phyloP scores from a whole-genome alignment of 164 flowering plant genomes.

The Chloranthus sessilifolius region DNA sequence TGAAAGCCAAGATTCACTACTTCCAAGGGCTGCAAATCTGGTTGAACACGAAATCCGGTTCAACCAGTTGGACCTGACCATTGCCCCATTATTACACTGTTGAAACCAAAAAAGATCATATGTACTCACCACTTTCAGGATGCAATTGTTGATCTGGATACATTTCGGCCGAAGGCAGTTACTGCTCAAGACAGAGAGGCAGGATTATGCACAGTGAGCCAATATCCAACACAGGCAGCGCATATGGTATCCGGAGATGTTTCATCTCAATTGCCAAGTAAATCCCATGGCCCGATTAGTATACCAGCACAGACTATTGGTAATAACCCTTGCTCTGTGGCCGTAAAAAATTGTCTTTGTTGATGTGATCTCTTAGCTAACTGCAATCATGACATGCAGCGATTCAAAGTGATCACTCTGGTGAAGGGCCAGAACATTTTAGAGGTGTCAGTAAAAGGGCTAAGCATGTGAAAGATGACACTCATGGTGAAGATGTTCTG shows the following conservation, averaged over 20 bases:
- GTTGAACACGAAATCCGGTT: too few relatives aligned
- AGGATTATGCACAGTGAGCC: slow-evolving; percentile 64
- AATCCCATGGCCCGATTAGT: slow-evolving; percentile 24
- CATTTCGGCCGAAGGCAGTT: slow-evolving; percentile 62
- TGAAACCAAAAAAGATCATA: too few relatives aligned
- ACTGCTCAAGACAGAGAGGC: slow-evolving; percentile 64
- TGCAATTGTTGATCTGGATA: slow-evolving; percentile 42
- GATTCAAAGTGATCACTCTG: slow-evolving; percentile 9
- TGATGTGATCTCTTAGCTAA: background rate
- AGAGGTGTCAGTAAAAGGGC: slow-evolving; percentile 39
- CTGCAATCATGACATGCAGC: background rate
- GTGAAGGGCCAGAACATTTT: slow-evolving; percentile 21
- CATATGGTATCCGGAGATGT: slow-evolving; percentile 37
- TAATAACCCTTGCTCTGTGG: slow-evolving; percentile 1
- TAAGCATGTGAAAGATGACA: slow-evolving; percentile 28
- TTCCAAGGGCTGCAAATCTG: too few relatives aligned
- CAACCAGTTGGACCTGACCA: too few relatives aligned
- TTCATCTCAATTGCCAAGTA: slow-evolving; percentile 47
- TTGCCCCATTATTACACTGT: too few relatives aligned
- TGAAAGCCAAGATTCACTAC: too few relatives aligned
- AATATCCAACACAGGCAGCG: slow-evolving; percentile 70
- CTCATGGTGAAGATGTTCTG: slow-evolving; percentile 8
- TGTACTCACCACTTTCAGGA: slow-evolving; percentile 34
- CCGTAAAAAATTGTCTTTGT: background rate
- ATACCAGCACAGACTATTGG: slow-evolving; percentile 12